phyloP scores from a whole-genome alignment of 169 alveolate genomes.

The Plasmodium ovale region DNA sequence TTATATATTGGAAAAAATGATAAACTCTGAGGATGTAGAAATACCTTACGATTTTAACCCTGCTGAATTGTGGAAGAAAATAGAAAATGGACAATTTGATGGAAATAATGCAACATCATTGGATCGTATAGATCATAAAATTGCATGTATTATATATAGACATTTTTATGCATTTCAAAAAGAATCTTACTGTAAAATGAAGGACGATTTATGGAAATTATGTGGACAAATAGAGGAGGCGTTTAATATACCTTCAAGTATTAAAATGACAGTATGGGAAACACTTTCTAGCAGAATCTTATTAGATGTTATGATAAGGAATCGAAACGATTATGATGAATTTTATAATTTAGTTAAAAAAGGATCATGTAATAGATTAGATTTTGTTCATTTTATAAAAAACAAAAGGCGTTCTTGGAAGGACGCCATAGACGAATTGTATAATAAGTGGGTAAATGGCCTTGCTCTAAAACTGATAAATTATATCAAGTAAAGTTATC shows the following conservation, averaged over 20 bases:
- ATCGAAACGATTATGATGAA: constrained; percentile 1
- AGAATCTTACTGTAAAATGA: neutral
- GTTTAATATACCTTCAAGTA: neutral
- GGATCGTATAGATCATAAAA: constrained; percentile 1
- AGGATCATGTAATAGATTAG: constrained; percentile 3
- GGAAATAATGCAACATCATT: neutral
- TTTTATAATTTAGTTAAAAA: neutral
- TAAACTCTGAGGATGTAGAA: neutral
- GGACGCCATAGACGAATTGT: neutral
- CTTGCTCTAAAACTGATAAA: neutral
- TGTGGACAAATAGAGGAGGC: neutral
- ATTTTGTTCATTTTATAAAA: constrained; percentile 5
- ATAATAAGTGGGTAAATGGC: neutral
- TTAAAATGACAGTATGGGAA: neutral
- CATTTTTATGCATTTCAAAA: neutral
- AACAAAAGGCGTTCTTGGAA: constrained; percentile 4
- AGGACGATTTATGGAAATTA: neutral
- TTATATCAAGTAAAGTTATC: no score
- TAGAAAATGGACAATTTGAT: neutral
- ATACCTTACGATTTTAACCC: neutral
- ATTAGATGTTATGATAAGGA: constrained; percentile 1
- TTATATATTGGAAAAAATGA: neutral
- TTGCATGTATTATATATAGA: constrained; percentile 1
- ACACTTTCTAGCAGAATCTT: neutral
- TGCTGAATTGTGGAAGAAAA: constrained; percentile 7